Evolutionary conservation across 176 grass and related monocot genomes (phyloP).

Genomic region (Juncus effusus): DNA sequence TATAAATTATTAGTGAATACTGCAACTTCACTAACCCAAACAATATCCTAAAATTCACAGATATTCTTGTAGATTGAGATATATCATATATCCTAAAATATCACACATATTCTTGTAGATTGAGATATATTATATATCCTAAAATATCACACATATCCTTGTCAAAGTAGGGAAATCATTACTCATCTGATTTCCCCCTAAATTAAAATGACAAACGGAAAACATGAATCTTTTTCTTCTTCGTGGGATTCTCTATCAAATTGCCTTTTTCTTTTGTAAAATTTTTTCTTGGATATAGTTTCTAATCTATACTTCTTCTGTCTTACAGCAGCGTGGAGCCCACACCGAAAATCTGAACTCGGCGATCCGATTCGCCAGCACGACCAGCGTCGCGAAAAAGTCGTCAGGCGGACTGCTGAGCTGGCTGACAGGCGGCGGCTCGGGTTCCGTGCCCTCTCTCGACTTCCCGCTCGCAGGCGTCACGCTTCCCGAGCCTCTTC

Average conservation of each 20-base stretch:
- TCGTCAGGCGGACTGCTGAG: constrained; percentile 71
- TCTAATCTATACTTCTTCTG: constrained; percentile 22
- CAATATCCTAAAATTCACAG: too few species aligned
- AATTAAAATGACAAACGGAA: neutral
- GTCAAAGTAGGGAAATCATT: too few species aligned
- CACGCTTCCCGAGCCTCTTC: constrained; percentile 51
- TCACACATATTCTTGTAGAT: too few species aligned
- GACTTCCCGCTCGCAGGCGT: constrained; percentile 67
- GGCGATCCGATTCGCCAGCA: constrained; percentile 54
- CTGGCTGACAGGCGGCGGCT: constrained; percentile 61
- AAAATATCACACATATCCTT: too few species aligned
- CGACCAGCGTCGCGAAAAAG: constrained; percentile 39
- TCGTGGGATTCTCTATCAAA: neutral
- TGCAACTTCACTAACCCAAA: too few species aligned
- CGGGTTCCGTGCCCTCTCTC: constrained; percentile 63
- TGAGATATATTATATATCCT: too few species aligned
- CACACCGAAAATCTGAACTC: constrained; percentile 43
- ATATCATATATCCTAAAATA: too few species aligned
- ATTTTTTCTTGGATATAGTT: neutral
- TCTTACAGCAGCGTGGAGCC: constrained; percentile 30
- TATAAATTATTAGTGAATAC: too few species aligned
- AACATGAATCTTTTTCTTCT: neutral
- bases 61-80: too few species aligned
- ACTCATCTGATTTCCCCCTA: neutral
- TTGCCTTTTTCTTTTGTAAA: neutral